A percentile compares a stretch with the other conserved stretches of the same genome.
These are phyloP conservation scores for Fermentozyma sake DNA, from an alignment of 1,139 yeast species.

Conservation along the genomic window DNA sequence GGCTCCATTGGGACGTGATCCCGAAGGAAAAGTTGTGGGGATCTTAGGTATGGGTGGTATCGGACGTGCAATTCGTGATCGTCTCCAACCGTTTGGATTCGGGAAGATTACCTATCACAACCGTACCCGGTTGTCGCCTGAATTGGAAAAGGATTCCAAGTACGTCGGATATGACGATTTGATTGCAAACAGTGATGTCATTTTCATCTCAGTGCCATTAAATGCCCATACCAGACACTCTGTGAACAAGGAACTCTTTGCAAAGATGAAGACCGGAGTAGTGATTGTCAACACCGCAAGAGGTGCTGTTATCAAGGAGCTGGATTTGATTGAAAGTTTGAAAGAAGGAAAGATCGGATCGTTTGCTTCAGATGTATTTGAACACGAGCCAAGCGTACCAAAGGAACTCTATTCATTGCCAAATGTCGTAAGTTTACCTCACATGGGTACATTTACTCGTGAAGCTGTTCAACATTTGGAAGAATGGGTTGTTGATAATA, in stretches of 20 bases:
- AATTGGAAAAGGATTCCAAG: conserved; percentile 53
- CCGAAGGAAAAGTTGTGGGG: conserved; percentile 59
- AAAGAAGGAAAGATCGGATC: conserved; percentile 67
- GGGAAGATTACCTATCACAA: conserved; percentile 56
- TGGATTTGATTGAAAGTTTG: conserved; percentile 55
- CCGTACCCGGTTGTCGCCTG: conserved; percentile 48
- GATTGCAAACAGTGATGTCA: conserved; percentile 49
- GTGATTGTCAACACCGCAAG: conserved; percentile 67
- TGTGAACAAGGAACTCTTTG: conserved; percentile 46
- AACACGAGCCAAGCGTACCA: conserved; percentile 71
- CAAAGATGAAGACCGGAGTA: conserved; percentile 61
- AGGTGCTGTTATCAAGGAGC: conserved; percentile 71
- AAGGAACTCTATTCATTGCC: conserved; percentile 51
- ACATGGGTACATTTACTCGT: conserved; percentile 74
- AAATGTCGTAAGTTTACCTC: conserved; percentile 67
- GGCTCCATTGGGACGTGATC: conserved; percentile 30
- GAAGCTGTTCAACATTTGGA: conserved; percentile 60
- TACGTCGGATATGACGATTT: conserved; percentile 57
- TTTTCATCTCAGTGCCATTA: conserved; percentile 62
- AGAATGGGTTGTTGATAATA: conserved; percentile 48
- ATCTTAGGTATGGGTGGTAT: conserved; percentile 77
- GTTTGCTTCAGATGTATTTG: conserved; percentile 82
- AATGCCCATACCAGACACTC: conserved; percentile 55
- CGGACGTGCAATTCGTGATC: conserved; percentile 62
- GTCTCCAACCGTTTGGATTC: conserved; percentile 64